Evolutionary conservation across 2,329 filamentous ascomycete genomes (phyloP).

Genomic region (Aspergillus hortae): DNA sequence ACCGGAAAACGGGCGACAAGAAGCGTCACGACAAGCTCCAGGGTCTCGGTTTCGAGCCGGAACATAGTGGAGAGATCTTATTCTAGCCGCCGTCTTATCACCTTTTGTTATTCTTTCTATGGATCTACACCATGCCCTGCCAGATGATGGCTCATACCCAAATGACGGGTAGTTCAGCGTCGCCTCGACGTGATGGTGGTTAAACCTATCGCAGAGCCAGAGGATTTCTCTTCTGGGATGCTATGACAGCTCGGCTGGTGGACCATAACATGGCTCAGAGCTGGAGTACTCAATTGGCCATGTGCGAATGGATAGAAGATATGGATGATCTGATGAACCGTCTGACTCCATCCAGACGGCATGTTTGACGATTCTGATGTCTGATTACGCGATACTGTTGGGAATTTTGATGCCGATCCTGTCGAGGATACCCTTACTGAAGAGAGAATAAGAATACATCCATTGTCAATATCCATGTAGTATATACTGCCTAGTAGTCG

Average conservation of each 20-base stretch:
- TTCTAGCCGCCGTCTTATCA: slow-evolving; percentile 48
- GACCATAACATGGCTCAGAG: neutral
- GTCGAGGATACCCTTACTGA: neutral
- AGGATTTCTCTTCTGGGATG: too few species aligned
- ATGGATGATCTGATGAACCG: neutral
- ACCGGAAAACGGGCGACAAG: slow-evolving; percentile 72
- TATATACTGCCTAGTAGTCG: too few species aligned
- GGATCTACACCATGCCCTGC: too few species aligned
- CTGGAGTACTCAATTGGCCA: neutral
- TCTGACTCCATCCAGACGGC: neutral
- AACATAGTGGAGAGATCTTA: slow-evolving; percentile 72
- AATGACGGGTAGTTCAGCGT: too few species aligned
- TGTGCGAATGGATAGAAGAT: too few species aligned
- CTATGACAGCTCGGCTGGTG: neutral
- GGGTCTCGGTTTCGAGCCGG: slow-evolving; percentile 81
- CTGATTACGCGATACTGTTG: slow-evolving; percentile 18
- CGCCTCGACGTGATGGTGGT: too few species aligned
- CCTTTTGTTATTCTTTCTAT: neutral
- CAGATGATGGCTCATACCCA: too few species aligned
- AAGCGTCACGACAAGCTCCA: slow-evolving; percentile 66
- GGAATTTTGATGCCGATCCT: neutral
- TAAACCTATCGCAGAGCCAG: too few species aligned
- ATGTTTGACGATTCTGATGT: slow-evolving; percentile 20
- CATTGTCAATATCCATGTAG: too few species aligned
- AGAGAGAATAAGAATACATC: neutral